These are phyloP conservation scores for Rhizopogon sp. DNA, from an alignment of 768 basidiomycete species.

Conservation along the genomic window DNA sequence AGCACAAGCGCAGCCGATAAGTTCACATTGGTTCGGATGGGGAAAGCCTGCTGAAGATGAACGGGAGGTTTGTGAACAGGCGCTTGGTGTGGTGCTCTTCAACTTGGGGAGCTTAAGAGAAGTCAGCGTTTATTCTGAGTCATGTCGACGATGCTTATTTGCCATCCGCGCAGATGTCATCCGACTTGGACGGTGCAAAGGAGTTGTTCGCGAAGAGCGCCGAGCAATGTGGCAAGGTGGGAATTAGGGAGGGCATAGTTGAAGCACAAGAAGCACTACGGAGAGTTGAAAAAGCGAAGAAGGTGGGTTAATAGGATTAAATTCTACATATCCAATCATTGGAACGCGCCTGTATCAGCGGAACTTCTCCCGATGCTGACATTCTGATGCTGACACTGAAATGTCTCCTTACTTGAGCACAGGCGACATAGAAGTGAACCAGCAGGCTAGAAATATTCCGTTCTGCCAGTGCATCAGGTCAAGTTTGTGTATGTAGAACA, in stretches of 20 bases:
- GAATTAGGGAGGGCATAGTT: constrained; percentile 29
- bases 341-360: not conserved
- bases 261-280: constrained; percentile 30
- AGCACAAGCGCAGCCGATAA: constrained; percentile 12
- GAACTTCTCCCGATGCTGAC: not conserved
- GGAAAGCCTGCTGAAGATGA: constrained; percentile 17
- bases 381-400: not conserved
- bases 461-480: no score
- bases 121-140: constrained; percentile 10
- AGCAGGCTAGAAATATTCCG: not conserved
- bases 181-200: constrained; percentile 23
- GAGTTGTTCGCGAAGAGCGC: constrained; percentile 27
- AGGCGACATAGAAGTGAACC: not conserved
- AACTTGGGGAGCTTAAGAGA: constrained; percentile 57
- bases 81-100: constrained; percentile 53
- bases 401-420: not conserved
- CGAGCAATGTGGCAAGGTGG: constrained; percentile 24
- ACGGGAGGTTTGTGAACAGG: constrained; percentile 45
- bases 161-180: constrained; percentile 25
- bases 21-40: constrained; percentile 6
- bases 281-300: constrained; percentile 15
- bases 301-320: not conserved
- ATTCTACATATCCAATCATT: not conserved
- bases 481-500: no score
- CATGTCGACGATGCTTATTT: not conserved